Percentiles rank a stretch among this genome's conserved stretches.
Evolutionary conservation across 495 filamentous ascomycete genomes (phyloP).

Genomic region (Penicillium odoratum): DNA sequence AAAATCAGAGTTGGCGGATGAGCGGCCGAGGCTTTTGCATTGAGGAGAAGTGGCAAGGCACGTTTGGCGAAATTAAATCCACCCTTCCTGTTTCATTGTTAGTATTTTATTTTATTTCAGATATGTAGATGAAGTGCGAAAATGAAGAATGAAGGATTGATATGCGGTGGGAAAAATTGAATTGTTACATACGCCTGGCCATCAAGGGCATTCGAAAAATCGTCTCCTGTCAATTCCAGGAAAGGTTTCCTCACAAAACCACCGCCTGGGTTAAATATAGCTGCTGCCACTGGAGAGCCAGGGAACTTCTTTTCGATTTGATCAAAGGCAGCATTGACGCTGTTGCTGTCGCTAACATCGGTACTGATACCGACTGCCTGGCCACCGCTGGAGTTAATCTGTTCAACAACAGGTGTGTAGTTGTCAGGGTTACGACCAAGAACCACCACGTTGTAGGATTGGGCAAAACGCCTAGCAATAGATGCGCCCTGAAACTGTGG

Average conservation of each 20-base stretch:
- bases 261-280: constrained; percentile 79
- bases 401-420: constrained; percentile 66
- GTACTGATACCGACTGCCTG: constrained; percentile 74
- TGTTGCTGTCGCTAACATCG: constrained; percentile 64
- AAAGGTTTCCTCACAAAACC: constrained; percentile 77
- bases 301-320: constrained; percentile 59
- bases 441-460: constrained; percentile 73
- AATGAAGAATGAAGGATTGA: no score
- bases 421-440: constrained; percentile 68
- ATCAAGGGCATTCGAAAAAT: constrained; percentile 57
- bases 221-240: constrained; percentile 66
- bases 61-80: constrained; percentile 78
- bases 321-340: constrained; percentile 65
- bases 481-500: constrained; percentile 42
- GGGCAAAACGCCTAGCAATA: constrained; percentile 67
- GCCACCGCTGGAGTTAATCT: constrained; percentile 70
- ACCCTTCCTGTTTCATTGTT: constrained; percentile 52
- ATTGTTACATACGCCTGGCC: constrained; percentile 58
- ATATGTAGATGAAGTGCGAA: not conserved
- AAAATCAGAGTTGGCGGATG: constrained; percentile 82
- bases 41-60: constrained; percentile 69
- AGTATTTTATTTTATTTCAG: not conserved
- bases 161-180: not conserved
- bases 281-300: constrained; percentile 60
- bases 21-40: constrained; percentile 44